Conservation (phyloP, 177 flowering plant species). For the Telopea speciosissima region DNA sequence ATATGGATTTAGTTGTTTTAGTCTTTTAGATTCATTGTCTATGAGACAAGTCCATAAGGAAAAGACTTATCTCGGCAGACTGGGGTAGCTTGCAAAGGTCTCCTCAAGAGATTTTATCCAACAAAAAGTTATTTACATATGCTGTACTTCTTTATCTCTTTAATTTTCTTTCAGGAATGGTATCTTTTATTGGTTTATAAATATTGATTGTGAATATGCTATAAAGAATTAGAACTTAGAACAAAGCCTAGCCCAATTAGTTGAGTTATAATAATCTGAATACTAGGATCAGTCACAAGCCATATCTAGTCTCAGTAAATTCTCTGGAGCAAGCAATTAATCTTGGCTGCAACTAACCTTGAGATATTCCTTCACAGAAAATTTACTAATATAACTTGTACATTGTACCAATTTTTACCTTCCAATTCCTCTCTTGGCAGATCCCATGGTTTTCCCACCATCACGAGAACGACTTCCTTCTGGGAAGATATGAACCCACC, state of each 20-base stretch:
- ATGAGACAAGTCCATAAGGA: no score
- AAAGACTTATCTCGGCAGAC: no score
- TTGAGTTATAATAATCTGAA: background rate
- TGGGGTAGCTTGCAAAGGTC: no score
- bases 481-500: constrained; percentile 97
- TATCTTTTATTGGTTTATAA: no score
- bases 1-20: no score
- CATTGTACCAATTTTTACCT: constrained; percentile 39
- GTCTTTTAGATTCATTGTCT: no score
- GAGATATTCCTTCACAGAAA: background rate
- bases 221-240: no score
- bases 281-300: background rate
- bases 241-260: background rate
- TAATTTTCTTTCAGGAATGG: no score
- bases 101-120: no score
- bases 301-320: background rate
- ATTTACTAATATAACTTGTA: background rate
- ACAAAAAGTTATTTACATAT: no score
- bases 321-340: background rate
- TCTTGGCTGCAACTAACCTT: background rate
- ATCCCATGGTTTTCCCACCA: constrained; percentile 85
- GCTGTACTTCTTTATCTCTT: no score
- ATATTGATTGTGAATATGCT: no score
- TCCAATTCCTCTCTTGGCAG: constrained; percentile 88
- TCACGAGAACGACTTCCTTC: constrained; percentile 98